These are phyloP conservation scores for Didymella pinodella DNA, from an alignment of 2,329 filamentous ascomycete genomes.

Conservation along the genomic window DNA sequence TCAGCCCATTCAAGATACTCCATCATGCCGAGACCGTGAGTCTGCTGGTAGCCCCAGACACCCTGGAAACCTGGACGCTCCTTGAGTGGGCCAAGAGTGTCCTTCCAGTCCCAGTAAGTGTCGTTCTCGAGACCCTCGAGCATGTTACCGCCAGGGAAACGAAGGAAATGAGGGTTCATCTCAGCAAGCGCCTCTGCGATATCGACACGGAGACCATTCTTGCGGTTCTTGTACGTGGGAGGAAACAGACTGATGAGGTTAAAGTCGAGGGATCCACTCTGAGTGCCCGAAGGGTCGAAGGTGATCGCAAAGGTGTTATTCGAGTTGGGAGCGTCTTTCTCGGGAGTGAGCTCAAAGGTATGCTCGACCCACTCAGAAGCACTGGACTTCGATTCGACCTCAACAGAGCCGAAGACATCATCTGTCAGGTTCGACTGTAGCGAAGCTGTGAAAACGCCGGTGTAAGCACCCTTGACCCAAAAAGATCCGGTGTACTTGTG, in stretches of 20 bases:
- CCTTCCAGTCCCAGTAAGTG: slow-evolving; percentile 56
- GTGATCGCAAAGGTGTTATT: slow-evolving; percentile 63
- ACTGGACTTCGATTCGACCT: slow-evolving; percentile 41
- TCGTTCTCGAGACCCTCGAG: slow-evolving; percentile 42
- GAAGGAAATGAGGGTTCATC: slow-evolving; percentile 56
- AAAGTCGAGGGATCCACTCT: slow-evolving; percentile 51
- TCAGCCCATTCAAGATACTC: slow-evolving; percentile 60
- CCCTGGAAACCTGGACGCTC: slow-evolving; percentile 58
- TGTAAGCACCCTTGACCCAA: slow-evolving; percentile 53
- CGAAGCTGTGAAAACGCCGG: slow-evolving; percentile 50
- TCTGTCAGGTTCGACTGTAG: slow-evolving; percentile 53
- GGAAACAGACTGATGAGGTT: slow-evolving; percentile 63
- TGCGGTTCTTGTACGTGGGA: slow-evolving; percentile 62
- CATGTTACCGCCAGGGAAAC: slow-evolving; percentile 63
- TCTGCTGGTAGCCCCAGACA: slow-evolving; percentile 57
- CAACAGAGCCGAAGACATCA: slow-evolving; percentile 52
- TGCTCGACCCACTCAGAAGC: slow-evolving; percentile 53
- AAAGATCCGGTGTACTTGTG: slow-evolving; percentile 62
- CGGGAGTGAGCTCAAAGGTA: slow-evolving; percentile 47
- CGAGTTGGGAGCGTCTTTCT: slow-evolving; percentile 52
- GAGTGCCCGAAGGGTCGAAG: slow-evolving; percentile 53
- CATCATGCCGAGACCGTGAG: slow-evolving; percentile 56
- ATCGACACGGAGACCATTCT: slow-evolving; percentile 61
- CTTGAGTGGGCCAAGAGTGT: slow-evolving; percentile 59
- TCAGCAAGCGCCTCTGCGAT: slow-evolving; percentile 57